phyloP scores from a whole-genome alignment of 1,284 basidiomycete species.

The Fomitopsis palustris region DNA sequence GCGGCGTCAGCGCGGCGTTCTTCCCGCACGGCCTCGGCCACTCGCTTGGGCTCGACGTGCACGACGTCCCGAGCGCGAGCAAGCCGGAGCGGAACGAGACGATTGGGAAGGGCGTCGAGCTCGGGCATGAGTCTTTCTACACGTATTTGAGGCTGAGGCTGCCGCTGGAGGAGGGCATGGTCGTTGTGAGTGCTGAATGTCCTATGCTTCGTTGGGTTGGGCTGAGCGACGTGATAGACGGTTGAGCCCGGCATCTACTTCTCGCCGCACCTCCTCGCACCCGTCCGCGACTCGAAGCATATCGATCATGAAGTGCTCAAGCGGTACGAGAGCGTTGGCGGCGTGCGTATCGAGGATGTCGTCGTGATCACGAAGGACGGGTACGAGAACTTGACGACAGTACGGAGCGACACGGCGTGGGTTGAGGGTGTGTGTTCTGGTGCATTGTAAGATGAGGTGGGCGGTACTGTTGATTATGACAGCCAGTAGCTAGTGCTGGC shows the following conservation, averaged over 20 bases:
- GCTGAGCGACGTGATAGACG: slow-evolving; percentile 12
- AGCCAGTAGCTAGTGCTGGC: too few species aligned
- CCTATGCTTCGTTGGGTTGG: neutral
- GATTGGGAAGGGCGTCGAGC: slow-evolving; percentile 36
- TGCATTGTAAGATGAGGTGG: slow-evolving; percentile 37
- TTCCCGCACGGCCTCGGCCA: slow-evolving; percentile 93
- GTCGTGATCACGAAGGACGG: slow-evolving; percentile 67
- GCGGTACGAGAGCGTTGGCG: slow-evolving; percentile 77
- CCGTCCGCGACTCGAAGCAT: slow-evolving; percentile 64
- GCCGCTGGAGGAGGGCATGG: slow-evolving; percentile 74
- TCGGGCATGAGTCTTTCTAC: slow-evolving; percentile 68
- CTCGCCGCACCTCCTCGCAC: slow-evolving; percentile 70
- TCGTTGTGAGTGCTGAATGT: slow-evolving; percentile 60
- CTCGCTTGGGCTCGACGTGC: slow-evolving; percentile 85
- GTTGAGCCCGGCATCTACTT: slow-evolving; percentile 92
- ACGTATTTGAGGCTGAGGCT: slow-evolving; percentile 74
- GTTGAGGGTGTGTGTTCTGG: slow-evolving; percentile 78
- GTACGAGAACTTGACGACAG: slow-evolving; percentile 78
- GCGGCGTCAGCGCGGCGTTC: slow-evolving; percentile 79
- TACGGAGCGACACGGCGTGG: slow-evolving; percentile 76
- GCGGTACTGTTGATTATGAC: too few species aligned
- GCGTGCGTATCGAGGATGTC: slow-evolving; percentile 89
- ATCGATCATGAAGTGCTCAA: slow-evolving; percentile 72
- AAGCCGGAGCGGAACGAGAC: slow-evolving; percentile 56
- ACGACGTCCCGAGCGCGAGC: slow-evolving; percentile 77